phyloP scores from a whole-genome alignment of 192 early-diverging fungal genomes.

The Backusella psychrophila region DNA sequence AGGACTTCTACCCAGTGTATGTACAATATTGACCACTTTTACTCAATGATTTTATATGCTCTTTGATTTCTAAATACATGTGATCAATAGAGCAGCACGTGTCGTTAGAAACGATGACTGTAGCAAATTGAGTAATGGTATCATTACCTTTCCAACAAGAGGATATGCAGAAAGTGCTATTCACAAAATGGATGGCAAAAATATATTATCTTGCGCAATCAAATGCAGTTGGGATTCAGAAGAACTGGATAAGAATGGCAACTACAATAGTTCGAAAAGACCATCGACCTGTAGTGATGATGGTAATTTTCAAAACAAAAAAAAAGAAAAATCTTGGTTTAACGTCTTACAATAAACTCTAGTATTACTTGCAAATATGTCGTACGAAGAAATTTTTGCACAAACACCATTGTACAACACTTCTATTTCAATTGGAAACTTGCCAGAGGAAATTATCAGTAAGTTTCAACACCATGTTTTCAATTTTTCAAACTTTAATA shows the following conservation, averaged over 20 bases:
- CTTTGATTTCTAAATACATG: not conserved
- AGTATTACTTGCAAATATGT: constrained; percentile 28
- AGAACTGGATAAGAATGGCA: constrained; percentile 36
- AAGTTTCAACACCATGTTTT: not conserved
- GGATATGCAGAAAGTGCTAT: constrained; percentile 85
- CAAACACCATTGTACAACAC: constrained; percentile 82
- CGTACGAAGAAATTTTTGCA: constrained; percentile 69
- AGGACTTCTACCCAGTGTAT: not conserved
- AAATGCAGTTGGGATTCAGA: constrained; percentile 90
- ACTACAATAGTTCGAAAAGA: not conserved
- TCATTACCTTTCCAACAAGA: constrained; percentile 81
- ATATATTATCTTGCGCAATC: constrained; percentile 76
- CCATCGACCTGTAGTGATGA: not conserved
- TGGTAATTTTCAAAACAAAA: constrained; percentile 1
- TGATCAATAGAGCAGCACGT: constrained; percentile 64
- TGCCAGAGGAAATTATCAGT: constrained; percentile 64
- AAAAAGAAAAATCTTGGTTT: not conserved
- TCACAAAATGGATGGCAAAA: constrained; percentile 77
- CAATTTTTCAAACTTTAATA: not conserved
- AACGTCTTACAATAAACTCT: not conserved
- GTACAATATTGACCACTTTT: not conserved
- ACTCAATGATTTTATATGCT: not conserved
- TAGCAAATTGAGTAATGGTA: constrained; percentile 62
- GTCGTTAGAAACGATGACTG: constrained; percentile 54
- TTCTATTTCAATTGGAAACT: constrained; percentile 84